Evolutionary conservation across 2,329 filamentous ascomycete genomes (phyloP).

Genomic region (Fusarium begoniae): DNA sequence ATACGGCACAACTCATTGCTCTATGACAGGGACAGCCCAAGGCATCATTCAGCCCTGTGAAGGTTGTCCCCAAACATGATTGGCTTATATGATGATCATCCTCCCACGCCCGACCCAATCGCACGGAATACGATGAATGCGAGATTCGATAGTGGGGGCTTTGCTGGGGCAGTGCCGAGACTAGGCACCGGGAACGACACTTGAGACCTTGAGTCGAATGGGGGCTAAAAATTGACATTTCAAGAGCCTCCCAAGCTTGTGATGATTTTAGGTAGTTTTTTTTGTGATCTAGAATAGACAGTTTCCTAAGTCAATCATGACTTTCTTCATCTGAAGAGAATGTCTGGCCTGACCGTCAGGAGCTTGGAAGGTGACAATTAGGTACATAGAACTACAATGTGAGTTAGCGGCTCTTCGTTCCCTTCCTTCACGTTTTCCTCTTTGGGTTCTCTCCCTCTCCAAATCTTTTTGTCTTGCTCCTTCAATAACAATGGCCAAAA

Average conservation of each 20-base stretch:
- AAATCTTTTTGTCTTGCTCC: not conserved
- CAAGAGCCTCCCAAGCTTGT: not conserved
- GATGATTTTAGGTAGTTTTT: not conserved
- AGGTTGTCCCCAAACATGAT: not conserved
- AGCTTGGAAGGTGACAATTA: not conserved
- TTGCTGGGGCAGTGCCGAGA: constrained; percentile 24
- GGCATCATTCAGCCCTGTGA: constrained; percentile 25
- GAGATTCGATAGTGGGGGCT: constrained; percentile 37
- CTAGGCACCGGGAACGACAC: not conserved
- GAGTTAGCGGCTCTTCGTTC: not conserved
- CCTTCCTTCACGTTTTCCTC: not conserved
- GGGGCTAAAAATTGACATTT: not conserved
- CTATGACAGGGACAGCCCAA: constrained; percentile 3
- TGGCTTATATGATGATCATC: constrained; percentile 9
- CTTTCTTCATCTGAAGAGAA: not conserved
- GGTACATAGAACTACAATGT: not conserved
- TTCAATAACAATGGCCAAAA: not conserved
- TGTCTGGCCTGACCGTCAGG: not conserved
- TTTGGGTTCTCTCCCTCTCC: not conserved
- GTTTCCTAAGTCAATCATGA: not conserved
- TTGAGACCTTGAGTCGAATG: not conserved
- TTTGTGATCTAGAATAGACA: not conserved
- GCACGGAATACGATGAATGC: constrained; percentile 45
- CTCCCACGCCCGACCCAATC: constrained; percentile 6
- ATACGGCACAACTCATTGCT: constrained; percentile 16